These are phyloP conservation scores for Metroxylon sagu DNA, from an alignment of 176 grass and related monocot species.

Conservation along the genomic window DNA sequence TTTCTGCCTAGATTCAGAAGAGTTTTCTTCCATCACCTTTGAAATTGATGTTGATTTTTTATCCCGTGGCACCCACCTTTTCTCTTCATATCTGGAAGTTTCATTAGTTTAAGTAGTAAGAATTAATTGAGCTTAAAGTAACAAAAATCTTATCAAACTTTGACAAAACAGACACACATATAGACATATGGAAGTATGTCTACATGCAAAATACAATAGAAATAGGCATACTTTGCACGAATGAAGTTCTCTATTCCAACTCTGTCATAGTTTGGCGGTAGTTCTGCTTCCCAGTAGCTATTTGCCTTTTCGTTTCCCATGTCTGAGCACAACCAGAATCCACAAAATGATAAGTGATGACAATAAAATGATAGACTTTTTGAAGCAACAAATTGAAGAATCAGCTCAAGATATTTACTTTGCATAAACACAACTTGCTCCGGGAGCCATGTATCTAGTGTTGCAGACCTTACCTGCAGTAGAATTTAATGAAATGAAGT, in stretches of 20 bases:
- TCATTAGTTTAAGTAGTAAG: neutral
- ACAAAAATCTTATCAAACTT: neutral
- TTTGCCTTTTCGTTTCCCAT: conserved; percentile 14
- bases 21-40: neutral
- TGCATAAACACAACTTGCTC: neutral
- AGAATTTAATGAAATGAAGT: neutral
- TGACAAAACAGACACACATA: no score
- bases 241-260: conserved; percentile 13
- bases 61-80: neutral
- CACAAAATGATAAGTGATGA: no score
- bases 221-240: conserved; percentile 4
- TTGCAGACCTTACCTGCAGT: conserved; percentile 2
- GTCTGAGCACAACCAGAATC: neutral
- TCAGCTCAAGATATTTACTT: neutral
- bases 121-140: neutral
- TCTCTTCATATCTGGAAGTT: conserved; percentile 5
- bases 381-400: neutral
- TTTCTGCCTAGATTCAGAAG: neutral
- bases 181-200: neutral
- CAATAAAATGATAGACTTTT: no score
- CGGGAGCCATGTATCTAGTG: conserved; percentile 11
- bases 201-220: neutral
- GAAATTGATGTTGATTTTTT: neutral
- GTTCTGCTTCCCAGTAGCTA: conserved; percentile 8
- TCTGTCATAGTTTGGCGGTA: conserved; percentile 11